Conservation (phyloP, 352 stramenopile genomes). For the Phytophthora tubulina region DNA sequence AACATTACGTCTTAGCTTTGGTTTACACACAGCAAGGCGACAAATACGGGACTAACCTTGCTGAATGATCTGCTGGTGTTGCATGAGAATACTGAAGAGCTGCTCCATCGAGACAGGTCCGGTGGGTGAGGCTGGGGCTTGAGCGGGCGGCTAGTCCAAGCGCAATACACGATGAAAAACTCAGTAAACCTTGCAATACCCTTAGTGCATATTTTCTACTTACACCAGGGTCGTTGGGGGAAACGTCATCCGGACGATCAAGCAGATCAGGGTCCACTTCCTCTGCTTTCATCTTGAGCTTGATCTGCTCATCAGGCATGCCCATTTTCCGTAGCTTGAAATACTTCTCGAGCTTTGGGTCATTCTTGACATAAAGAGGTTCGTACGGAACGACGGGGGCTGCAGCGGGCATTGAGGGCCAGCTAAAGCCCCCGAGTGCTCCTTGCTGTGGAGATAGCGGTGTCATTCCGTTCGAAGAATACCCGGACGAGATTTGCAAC, state of each 20-base stretch:
- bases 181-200: neutral
- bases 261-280: conserved; percentile 69
- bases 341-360: conserved; percentile 80
- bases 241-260: conserved; percentile 78
- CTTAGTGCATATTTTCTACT: conserved; percentile 16
- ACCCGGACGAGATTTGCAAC: conserved; percentile 30
- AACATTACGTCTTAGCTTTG: too few species aligned
- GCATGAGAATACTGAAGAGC: conserved; percentile 88
- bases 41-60: conserved; percentile 54
- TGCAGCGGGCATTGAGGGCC: conserved; percentile 36
- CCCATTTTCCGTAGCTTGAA: conserved; percentile 88
- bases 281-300: conserved; percentile 86
- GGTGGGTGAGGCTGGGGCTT: conserved; percentile 33
- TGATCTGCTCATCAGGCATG: conserved; percentile 84
- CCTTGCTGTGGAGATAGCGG: conserved; percentile 29
- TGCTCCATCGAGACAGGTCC: conserved; percentile 86
- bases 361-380: conserved; percentile 79
- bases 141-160: conserved; percentile 47
- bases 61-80: conserved; percentile 90
- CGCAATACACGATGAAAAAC: neutral
- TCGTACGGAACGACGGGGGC: conserved; percentile 61
- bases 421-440: conserved; percentile 30
- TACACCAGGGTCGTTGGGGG: conserved; percentile 83
- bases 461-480: conserved; percentile 29
- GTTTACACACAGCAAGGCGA: neutral